phyloP scores from a whole-genome alignment of 208 protist species.

The Acanthamoeba quina region DNA sequence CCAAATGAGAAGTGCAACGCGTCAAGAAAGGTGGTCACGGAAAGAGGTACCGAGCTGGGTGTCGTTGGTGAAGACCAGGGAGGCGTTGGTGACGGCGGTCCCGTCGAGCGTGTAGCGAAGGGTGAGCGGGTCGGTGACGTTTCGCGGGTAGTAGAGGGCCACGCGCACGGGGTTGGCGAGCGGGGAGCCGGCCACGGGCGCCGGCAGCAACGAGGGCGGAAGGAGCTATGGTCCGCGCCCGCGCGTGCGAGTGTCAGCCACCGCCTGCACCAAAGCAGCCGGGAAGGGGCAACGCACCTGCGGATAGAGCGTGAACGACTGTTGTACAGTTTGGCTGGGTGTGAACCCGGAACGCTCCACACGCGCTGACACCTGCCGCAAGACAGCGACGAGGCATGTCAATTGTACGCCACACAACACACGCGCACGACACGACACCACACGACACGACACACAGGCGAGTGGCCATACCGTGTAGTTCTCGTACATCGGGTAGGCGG shows the following conservation, averaged over 20 bases:
- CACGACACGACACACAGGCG: not conserved
- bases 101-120: not conserved
- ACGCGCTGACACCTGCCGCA: not conserved
- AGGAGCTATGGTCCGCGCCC: not conserved
- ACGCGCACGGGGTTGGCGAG: not conserved
- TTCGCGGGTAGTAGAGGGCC: not conserved
- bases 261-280: not conserved
- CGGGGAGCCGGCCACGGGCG: not conserved
- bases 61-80: not conserved
- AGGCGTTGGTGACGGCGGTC: not conserved
- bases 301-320: not conserved
- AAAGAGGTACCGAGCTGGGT: not conserved
- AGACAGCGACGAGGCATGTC: not conserved
- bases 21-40: too few relatives aligned
- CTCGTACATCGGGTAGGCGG: not conserved
- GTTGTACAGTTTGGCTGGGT: not conserved
- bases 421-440: not conserved
- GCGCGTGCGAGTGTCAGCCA: not conserved
- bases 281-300: not conserved
- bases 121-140: not conserved
- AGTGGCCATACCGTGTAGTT: slow-evolving; percentile 11
- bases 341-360: not conserved
- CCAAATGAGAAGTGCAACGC: too few relatives aligned
- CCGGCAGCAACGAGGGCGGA: not conserved
- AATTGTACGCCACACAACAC: too few relatives aligned